phyloP scores from a whole-genome alignment of 495 filamentous ascomycete genomes.

The Rostrohypoxylon terebratum region DNA sequence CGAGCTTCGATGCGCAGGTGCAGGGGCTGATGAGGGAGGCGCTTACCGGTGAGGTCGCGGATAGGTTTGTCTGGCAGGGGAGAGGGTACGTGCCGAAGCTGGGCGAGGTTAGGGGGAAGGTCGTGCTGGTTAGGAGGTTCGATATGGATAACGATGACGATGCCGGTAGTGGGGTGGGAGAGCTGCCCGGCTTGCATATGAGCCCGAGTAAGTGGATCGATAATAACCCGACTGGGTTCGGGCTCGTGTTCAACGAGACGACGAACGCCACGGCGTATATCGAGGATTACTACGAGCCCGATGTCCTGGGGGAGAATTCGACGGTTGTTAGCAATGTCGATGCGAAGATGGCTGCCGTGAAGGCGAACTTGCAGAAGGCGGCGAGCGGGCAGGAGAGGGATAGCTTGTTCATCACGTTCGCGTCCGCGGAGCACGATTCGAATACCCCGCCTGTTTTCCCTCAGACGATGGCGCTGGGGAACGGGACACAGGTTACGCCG shows the following conservation, averaged over 20 bases:
- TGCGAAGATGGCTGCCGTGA: constrained; percentile 75
- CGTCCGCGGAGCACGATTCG: constrained; percentile 57
- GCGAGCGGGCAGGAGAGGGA: constrained; percentile 50
- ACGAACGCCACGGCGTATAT: constrained; percentile 76
- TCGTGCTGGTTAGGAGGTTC: constrained; percentile 83
- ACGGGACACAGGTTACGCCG: constrained; percentile 52
- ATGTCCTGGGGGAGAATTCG: constrained; percentile 54
- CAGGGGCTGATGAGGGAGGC: constrained; percentile 75
- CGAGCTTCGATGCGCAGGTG: constrained; percentile 53
- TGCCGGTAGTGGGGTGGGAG: constrained; percentile 48
- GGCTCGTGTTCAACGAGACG: constrained; percentile 54
- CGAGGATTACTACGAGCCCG: constrained; percentile 90
- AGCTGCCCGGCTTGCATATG: constrained; percentile 73
- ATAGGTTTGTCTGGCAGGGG: constrained; percentile 69
- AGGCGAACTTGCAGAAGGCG: constrained; percentile 74
- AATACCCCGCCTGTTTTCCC: constrained; percentile 60
- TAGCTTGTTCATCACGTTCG: constrained; percentile 64
- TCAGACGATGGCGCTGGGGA: constrained; percentile 61
- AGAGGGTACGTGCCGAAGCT: constrained; percentile 68
- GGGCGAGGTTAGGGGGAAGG: constrained; percentile 79
- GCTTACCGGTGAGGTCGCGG: constrained; percentile 70
- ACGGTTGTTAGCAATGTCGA: constrained; percentile 67
- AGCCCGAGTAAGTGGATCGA: constrained; percentile 81
- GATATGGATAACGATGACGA: constrained; percentile 67
- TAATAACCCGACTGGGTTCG: constrained; percentile 72